Conservation (phyloP, 2,329 filamentous ascomycete species). For the Phaeosphaeriaceae sp. region DNA sequence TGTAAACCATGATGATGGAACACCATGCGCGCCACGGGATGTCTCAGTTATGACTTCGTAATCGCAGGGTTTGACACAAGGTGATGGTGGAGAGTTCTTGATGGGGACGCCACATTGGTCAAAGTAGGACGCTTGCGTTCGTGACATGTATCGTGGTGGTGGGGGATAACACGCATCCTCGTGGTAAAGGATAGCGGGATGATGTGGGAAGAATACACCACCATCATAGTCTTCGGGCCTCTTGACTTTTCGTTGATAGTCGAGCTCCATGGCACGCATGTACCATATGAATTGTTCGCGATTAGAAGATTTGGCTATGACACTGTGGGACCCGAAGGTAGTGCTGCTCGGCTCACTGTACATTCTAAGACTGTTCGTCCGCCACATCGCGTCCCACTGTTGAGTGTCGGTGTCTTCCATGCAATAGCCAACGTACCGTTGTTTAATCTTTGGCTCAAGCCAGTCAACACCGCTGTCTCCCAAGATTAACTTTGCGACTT, state of each 20-base stretch:
- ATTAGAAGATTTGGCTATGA: neutral
- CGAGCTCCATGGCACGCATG: neutral
- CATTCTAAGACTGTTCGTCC: no score
- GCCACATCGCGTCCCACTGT: no score
- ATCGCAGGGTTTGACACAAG: constrained; percentile 7
- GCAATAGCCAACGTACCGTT: neutral
- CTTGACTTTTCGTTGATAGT: neutral
- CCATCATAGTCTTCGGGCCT: neutral
- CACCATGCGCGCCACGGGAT: constrained; percentile 20
- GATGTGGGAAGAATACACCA: constrained; percentile 17
- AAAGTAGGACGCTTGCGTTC: constrained; percentile 30
- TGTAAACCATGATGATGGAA: constrained; percentile 23
- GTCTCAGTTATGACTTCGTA: constrained; percentile 28
- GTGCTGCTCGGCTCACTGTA: no score
- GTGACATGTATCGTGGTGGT: constrained; percentile 20
- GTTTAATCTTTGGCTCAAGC: neutral
- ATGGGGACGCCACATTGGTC: constrained; percentile 23
- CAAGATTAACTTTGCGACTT: constrained; percentile 13
- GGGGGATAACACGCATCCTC: neutral
- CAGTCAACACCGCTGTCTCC: neutral
- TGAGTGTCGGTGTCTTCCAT: no score
- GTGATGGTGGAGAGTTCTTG: constrained; percentile 15
- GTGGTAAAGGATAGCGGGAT: constrained; percentile 1
- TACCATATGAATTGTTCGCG: neutral
- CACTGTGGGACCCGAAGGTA: no score